These are phyloP conservation scores for Pseudodiploospora longispora DNA, from an alignment of 2,329 filamentous ascomycete genomes.

Conservation along the genomic window DNA sequence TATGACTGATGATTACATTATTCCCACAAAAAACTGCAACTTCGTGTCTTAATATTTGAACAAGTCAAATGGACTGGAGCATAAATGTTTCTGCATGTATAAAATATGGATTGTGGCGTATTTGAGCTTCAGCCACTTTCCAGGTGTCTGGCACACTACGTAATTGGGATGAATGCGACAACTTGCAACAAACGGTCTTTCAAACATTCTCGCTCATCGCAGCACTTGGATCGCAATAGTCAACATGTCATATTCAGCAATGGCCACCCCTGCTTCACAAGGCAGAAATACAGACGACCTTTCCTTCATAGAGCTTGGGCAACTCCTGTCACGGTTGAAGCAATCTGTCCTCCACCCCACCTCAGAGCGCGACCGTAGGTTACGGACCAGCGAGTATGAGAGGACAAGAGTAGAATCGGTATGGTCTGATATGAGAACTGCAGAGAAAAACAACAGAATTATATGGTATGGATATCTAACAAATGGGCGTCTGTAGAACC, in stretches of 20 bases:
- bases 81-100: too few species aligned
- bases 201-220: too few species aligned
- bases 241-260: slow-evolving; percentile 16
- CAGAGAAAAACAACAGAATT: slow-evolving; percentile 35
- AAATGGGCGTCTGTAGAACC: slow-evolving; percentile 41
- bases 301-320: slow-evolving; percentile 44
- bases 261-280: slow-evolving; percentile 12
- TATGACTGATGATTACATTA: too few species aligned
- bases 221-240: too few species aligned
- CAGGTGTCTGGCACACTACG: slow-evolving; percentile 3
- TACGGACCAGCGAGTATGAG: slow-evolving; percentile 58
- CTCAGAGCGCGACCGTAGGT: slow-evolving; percentile 46
- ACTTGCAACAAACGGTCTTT: too few species aligned
- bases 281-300: slow-evolving; percentile 16
- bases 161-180: slow-evolving; percentile 2
- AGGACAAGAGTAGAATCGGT: slow-evolving; percentile 36
- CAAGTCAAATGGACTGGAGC: too few species aligned
- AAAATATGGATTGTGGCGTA: slow-evolving; percentile 16
- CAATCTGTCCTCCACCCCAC: slow-evolving; percentile 55
- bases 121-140: slow-evolving; percentile 17
- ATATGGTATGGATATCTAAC: background rate
- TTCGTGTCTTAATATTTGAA: too few species aligned
- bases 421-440: slow-evolving; percentile 25
- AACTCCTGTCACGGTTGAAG: slow-evolving; percentile 59
- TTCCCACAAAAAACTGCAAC: too few species aligned